A percentile compares a stretch with the other conserved stretches of the same genome.
Evolutionary conservation across 2,329 filamentous ascomycete species (phyloP).

Genomic region (Cadophora luteo-olivacea): DNA sequence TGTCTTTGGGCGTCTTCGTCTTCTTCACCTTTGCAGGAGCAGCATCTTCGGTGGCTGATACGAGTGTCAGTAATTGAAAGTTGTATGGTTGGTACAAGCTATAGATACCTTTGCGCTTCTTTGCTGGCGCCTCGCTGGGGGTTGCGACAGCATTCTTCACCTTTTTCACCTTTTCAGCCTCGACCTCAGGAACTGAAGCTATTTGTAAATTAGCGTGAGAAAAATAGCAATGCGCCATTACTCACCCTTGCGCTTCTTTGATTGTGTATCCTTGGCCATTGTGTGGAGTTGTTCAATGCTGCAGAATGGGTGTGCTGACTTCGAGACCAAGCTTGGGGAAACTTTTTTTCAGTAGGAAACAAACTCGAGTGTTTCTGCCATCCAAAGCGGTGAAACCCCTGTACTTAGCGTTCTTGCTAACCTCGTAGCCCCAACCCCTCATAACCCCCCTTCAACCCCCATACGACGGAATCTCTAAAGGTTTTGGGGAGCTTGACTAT

Average conservation of each 20-base stretch:
- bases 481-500: too few relatives aligned
- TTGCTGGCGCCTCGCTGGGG: conserved; percentile 33
- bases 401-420: not conserved
- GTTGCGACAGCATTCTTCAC: conserved; percentile 46
- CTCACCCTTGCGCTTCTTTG: conserved; percentile 62
- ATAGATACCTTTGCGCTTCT: conserved; percentile 45
- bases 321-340: conserved; percentile 7
- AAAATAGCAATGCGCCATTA: not conserved
- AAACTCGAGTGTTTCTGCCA: conserved; percentile 14
- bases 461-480: too few relatives aligned
- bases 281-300: conserved; percentile 29
- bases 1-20: conserved; percentile 41
- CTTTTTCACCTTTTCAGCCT: conserved; percentile 46
- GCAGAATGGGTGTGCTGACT: conserved; percentile 1
- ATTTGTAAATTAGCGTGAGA: conserved; percentile 31
- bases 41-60: conserved; percentile 43
- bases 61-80: not conserved
- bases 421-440: too few relatives aligned
- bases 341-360: conserved; percentile 20
- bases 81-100: not conserved
- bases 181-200: conserved; percentile 48
- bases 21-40: conserved; percentile 44
- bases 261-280: conserved; percentile 61
- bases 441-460: too few relatives aligned
- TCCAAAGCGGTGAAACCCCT: not conserved